Evolutionary conservation across 169 alveolate species (phyloP), one percentile per base, ranked within the genome.

Genomic region (Sarcocystis neurona): DNA sequence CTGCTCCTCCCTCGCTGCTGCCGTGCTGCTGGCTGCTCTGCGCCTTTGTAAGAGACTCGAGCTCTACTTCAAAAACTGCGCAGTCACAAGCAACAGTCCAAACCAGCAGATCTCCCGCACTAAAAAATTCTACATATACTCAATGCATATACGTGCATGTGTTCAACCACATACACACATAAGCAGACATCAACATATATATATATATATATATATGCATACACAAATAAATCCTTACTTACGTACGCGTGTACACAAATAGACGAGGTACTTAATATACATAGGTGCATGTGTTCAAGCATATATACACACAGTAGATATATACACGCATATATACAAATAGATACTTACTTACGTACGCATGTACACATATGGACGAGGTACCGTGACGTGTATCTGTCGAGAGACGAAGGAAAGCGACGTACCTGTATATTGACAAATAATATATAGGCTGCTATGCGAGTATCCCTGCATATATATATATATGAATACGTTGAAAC

Each of bases 1-100:
- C n/a, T n/a, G n/a, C n/a, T n/a, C n/a, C n/a, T n/a, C n/a, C n/a
- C n/a, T n/a, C n/a, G n/a, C n/a, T n/a, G n/a, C n/a, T n/a, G n/a
- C n/a, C n/a, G n/a, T n/a, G n/a, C n/a, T n/a, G n/a, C n/a, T n/a
- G n/a, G n/a, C n/a, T n/a, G n/a, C n/a, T n/a, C n/a, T n/a, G n/a
- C n/a, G n/a, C n/a, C n/a, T n/a, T n/a, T n/a, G n/a, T n/a, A n/a
- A 72, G 82, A 47, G 41, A 39, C 82, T 72, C 82, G 56, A 72
- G 46, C 53, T 72, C 82, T 18, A 72, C 34, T 53, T 72, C 58
- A 12, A 72, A 27, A 43, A 72, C 82, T 72, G 53, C 30, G 53
- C n/a, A n/a, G n/a, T n/a, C n/a, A n/a, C n/a, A 2, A 12, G 34
- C 44, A 70, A 15, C 66, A 53, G 66, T 23, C 12, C 66, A 53